Base-by-base conservation (phyloP, 257 asterid genomes). In the Solanum sejunctum region DNA sequence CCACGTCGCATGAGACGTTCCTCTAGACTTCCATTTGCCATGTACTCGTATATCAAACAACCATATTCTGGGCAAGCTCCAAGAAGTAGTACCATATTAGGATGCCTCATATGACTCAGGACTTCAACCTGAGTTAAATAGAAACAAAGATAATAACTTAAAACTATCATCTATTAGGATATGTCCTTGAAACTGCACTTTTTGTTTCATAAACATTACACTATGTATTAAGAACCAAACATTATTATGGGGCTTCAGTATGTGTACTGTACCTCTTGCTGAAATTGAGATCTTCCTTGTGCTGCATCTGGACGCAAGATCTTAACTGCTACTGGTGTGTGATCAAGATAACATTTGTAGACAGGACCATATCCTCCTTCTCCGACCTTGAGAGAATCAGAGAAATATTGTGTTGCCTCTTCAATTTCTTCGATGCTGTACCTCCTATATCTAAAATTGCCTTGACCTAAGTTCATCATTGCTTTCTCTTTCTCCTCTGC, bases 351-450 rank as follows among this genome's bases (percentile, higher is more conserved):
- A 47, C 99, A 94, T 90, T 88, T 95, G 49, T 77, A 95, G 39
- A 95, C 99, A 16, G 99, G 99, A 64, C 99, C 99, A 85, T 95
- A 95, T 32, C 99, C 98, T 0, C 99, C 99, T 89, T 95, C 99
- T 49, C 98, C 99, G 83, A 95, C 91, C 89, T 95, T 94, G 71
- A 90, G 87, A 21, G 89, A 69, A 4, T 88, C 89, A 0, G 86
- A 28, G 85, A 95, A 93, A 85, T 83, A 89, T 10, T 90, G 91
- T 0, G 99, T 95, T 23, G 99, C 99, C 57, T 86, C 90, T 86
- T 94, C 99, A n/a, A 95, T 95, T 28, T 95, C 97, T 17, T 95
- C 98, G 60, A 94, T 92, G 69, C 88, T 43, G 86, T 95, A 95
- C 86, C 91, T 87, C 88, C 95, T 86, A 85, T 92, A 94, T 57